Evolutionary conservation across 352 stramenopile genomes (phyloP).

Genomic region (Thalassiosira hispida): DNA sequence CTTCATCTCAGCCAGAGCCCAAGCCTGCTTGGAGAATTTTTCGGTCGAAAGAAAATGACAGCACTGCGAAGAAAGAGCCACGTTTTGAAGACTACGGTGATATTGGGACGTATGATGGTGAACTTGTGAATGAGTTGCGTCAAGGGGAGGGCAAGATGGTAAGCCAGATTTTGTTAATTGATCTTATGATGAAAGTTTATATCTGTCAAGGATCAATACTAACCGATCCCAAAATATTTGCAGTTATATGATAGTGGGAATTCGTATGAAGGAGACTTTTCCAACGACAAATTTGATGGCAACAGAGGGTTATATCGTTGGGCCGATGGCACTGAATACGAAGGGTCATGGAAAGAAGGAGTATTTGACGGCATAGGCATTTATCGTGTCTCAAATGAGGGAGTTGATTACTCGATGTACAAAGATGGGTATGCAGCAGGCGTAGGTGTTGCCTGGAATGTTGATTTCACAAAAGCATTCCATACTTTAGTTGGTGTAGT

Average conservation of each 20-base stretch:
- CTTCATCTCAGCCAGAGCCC: not conserved
- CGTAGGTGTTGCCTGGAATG: conserved; percentile 39
- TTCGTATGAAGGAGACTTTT: conserved; percentile 45
- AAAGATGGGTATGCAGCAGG: conserved; percentile 32
- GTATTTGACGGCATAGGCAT: conserved; percentile 39
- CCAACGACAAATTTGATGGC: conserved; percentile 46
- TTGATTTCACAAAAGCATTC: conserved; percentile 25
- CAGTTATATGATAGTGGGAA: conserved; percentile 42
- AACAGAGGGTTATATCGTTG: conserved; percentile 37
- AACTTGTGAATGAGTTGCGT: conserved; percentile 32
- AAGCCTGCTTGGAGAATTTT: conserved; percentile 8
- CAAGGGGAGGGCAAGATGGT: conserved; percentile 46
- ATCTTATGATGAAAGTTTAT: not conserved
- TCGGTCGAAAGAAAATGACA: not conserved
- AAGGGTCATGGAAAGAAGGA: conserved; percentile 47
- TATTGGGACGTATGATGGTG: conserved; percentile 36
- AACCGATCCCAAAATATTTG: conserved; percentile 1
- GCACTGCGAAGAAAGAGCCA: not conserved
- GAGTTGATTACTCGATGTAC: conserved; percentile 43
- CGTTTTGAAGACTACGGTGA: conserved; percentile 44
- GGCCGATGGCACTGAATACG: conserved; percentile 42
- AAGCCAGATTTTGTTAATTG: conserved; percentile 1
- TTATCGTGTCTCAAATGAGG: conserved; percentile 18
- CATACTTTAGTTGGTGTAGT: conserved; percentile 35
- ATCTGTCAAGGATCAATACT: not conserved